Evolutionary conservation across 352 stramenopile genomes (phyloP), one percentile per base, ranked within the genome.

Genomic region (Pythium aquatile): DNA sequence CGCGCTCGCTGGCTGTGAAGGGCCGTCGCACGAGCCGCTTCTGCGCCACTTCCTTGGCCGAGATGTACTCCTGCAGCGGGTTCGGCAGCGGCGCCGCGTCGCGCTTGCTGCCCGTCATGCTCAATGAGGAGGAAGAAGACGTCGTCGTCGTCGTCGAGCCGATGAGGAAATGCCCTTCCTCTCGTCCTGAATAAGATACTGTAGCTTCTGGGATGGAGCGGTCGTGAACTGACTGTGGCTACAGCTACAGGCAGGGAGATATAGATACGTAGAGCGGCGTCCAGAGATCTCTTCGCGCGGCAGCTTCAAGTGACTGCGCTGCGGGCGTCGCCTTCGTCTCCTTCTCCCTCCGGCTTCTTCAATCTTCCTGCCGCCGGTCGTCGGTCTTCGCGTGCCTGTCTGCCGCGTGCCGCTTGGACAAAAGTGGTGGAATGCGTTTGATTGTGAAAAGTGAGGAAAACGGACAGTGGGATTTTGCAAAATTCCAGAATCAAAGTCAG

Each of bases 21-120:
- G 52, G 14, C 42, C 55, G 77, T 52, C 61, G 61, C 46, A 70
- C 68, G 37, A 69, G 59, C 33, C 68, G 68, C 65, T 88, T 78
- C 62, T 88, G 83, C n/a, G 79, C 76, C 40, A 90, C 83, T 33
- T 89, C 70, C 58, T 85, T 86, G 37, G 83, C 79, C 46, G 78
- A 78, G 29, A 89, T 78, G 60, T 88, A 89, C 47, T 78, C 61
- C 42, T 81, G 76, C 51, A 90, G 69, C 40, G 75, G 58, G 42
- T 75, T 59, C 26, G 59, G 67, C 54, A 81, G 74, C 55, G 65
- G 35, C 57, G 64, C 44, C 30, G 40, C 49, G 7, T 58, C 53
- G 29, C 76, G 57, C 35, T 75, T 58, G 61, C 66, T 81, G 65
- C 48, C 59, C 2, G 78, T 83, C 39, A 78, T 83, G 29, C 13